Evolutionary conservation across 164 flowering plant genomes (phyloP).

Genomic region (Taxillus chinensis): DNA sequence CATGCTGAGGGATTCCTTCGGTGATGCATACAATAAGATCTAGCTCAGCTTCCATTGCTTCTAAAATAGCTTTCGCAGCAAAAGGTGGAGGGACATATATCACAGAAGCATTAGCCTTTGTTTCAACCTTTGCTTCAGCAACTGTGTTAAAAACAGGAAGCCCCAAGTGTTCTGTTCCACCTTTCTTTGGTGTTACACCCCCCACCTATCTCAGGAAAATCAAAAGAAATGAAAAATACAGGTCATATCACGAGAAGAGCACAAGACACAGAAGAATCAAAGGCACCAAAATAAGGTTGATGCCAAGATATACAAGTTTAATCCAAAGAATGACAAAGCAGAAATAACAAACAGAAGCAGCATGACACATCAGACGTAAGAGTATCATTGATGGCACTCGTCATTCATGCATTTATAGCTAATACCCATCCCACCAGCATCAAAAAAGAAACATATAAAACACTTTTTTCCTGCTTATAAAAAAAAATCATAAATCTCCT

Average conservation of each 20-base stretch:
- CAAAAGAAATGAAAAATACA: neutral
- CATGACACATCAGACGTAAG: too few relatives aligned
- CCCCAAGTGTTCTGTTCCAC: conserved; percentile 88
- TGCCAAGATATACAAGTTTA: too few relatives aligned
- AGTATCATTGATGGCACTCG: too few relatives aligned
- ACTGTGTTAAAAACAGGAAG: conserved; percentile 93
- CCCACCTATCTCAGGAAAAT: conserved; percentile 51
- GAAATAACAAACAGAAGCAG: too few relatives aligned
- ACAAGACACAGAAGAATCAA: too few relatives aligned
- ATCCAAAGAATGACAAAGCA: too few relatives aligned
- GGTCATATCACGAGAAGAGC: too few relatives aligned
- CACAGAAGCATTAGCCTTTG: conserved; percentile 94
- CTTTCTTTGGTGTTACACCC: conserved; percentile 95
- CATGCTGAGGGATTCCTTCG: conserved; percentile 97
- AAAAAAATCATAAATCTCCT: too few relatives aligned
- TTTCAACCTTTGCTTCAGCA: conserved; percentile 97
- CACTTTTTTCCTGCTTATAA: too few relatives aligned
- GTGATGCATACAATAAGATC: conserved; percentile 96
- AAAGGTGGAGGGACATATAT: conserved; percentile 97
- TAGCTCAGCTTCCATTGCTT: conserved; percentile 90
- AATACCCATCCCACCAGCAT: too few relatives aligned
- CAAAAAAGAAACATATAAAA: neutral
- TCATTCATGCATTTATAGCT: too few relatives aligned
- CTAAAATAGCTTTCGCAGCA: conserved; percentile 95
- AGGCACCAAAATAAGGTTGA: too few relatives aligned